These are phyloP conservation scores for Penicillium robsamsonii DNA, from an alignment of 495 filamentous ascomycete species.

Conservation along the genomic window DNA sequence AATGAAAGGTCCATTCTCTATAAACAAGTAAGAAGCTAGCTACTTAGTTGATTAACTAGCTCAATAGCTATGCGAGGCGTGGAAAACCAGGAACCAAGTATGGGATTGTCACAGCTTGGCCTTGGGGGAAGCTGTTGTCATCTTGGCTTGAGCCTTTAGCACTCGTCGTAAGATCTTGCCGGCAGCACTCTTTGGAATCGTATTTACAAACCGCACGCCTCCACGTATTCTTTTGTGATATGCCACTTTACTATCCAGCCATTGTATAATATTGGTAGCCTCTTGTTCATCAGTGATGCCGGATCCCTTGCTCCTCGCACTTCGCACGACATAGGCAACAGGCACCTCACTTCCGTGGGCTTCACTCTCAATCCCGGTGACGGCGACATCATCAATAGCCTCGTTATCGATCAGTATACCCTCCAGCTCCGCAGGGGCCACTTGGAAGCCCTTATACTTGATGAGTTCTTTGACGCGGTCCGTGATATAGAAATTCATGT, in stretches of 20 bases:
- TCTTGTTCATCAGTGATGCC: slow-evolving; percentile 52
- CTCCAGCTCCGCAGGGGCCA: slow-evolving; percentile 84
- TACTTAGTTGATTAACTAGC: no score
- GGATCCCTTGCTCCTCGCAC: slow-evolving; percentile 49
- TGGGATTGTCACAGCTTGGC: slow-evolving; percentile 39
- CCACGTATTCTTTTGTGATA: slow-evolving; percentile 77
- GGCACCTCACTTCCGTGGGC: slow-evolving; percentile 77
- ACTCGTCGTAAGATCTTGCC: slow-evolving; percentile 86
- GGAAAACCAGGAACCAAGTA: no score
- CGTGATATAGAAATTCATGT: slow-evolving; percentile 68
- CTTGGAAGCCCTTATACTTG: slow-evolving; percentile 87
- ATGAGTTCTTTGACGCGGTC: slow-evolving; percentile 88
- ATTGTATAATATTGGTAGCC: slow-evolving; percentile 60
- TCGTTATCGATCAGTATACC: slow-evolving; percentile 67
- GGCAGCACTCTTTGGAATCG: slow-evolving; percentile 78
- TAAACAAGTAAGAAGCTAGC: no score
- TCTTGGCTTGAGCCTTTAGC: slow-evolving; percentile 54
- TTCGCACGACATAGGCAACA: slow-evolving; percentile 71
- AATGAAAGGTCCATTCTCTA: no score
- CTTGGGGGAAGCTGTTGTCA: slow-evolving; percentile 35
- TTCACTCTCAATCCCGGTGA: slow-evolving; percentile 74
- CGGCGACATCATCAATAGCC: slow-evolving; percentile 78
- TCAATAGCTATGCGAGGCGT: no score
- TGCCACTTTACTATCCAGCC: slow-evolving; percentile 61
- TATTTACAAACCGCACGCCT: slow-evolving; percentile 76